These are phyloP conservation scores for Tilletia caries DNA, from an alignment of 1,284 basidiomycete species.

Conservation along the genomic window DNA sequence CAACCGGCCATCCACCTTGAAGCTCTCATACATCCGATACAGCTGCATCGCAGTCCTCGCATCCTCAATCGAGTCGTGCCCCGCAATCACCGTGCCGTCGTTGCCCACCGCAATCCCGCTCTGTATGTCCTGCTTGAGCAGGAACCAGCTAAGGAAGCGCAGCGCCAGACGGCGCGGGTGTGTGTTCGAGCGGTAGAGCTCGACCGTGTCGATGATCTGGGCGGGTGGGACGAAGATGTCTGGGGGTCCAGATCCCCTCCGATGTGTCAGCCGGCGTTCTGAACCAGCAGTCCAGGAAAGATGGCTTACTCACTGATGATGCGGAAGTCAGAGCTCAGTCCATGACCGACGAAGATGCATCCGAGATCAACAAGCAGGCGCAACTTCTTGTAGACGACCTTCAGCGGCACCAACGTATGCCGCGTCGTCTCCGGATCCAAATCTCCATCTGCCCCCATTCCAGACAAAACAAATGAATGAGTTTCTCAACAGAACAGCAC, in stretches of 20 bases:
- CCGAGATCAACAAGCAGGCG: constrained; percentile 86
- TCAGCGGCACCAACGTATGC: constrained; percentile 87
- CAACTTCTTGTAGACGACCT: constrained; percentile 97
- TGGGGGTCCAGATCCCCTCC: constrained; percentile 50
- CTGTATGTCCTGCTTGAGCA: constrained; percentile 87
- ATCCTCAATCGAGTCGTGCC: constrained; percentile 91
- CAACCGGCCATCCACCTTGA: constrained; percentile 73
- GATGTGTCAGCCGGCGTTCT: no score
- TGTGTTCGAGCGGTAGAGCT: constrained; percentile 78
- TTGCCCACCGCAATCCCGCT: constrained; percentile 60
- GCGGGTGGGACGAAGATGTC: constrained; percentile 92
- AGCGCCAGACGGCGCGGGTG: constrained; percentile 83
- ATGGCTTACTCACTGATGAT: constrained; percentile 84
- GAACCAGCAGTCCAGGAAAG: no score
- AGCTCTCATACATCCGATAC: constrained; percentile 76
- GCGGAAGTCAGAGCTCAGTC: constrained; percentile 97
- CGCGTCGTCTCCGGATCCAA: constrained; percentile 77
- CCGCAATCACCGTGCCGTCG: constrained; percentile 23
- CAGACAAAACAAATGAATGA: no score
- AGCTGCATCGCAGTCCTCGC: constrained; percentile 81
- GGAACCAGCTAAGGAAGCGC: constrained; percentile 90
- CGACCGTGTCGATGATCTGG: constrained; percentile 95
- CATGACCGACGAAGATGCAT: constrained; percentile 96
- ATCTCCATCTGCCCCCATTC: constrained; percentile 70
- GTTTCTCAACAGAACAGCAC: no score